Percentiles rank a stretch among this genome's conserved stretches.
Evolutionary conservation across 2,329 filamentous ascomycete genomes (phyloP).

Genomic region (Simplicillium aogashimaense): DNA sequence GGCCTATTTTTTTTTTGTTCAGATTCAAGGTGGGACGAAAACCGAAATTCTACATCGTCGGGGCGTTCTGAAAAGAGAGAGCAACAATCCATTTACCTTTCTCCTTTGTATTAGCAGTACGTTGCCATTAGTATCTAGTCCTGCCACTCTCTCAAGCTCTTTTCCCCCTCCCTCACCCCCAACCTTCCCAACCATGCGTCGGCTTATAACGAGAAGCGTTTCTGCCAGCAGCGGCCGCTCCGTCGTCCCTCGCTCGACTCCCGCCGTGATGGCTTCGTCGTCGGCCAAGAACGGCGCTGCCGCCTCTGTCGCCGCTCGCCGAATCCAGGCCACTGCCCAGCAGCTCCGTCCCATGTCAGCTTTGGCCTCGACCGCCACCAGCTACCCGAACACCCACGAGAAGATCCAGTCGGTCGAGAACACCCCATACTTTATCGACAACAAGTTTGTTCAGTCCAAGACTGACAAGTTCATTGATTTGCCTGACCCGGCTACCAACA

Average conservation of each 20-base stretch:
- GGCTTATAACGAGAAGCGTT: conserved; percentile 7
- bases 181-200: conserved; percentile 4
- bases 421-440: conserved; percentile 76
- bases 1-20: too few relatives aligned
- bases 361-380: conserved; percentile 44
- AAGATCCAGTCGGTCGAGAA: conserved; percentile 57
- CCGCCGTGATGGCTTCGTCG: conserved; percentile 11
- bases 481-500: conserved; percentile 76
- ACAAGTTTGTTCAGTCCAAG: conserved; percentile 61
- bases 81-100: background rate
- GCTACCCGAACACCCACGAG: conserved; percentile 63
- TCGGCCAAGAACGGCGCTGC: conserved; percentile 18
- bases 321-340: conserved; percentile 47
- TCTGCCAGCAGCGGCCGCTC: conserved; percentile 18
- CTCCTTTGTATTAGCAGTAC: background rate
- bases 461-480: conserved; percentile 68
- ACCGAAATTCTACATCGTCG: too few relatives aligned
- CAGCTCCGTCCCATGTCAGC: conserved; percentile 43
- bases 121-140: background rate
- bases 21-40: too few relatives aligned
- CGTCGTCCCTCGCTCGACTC: conserved; percentile 16
- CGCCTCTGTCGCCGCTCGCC: conserved; percentile 33
- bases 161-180: background rate
- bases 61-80: too few relatives aligned
- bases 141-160: background rate